Base-by-base conservation (phyloP, 164 flowering plant species). In the Sextonia rubra region DNA sequence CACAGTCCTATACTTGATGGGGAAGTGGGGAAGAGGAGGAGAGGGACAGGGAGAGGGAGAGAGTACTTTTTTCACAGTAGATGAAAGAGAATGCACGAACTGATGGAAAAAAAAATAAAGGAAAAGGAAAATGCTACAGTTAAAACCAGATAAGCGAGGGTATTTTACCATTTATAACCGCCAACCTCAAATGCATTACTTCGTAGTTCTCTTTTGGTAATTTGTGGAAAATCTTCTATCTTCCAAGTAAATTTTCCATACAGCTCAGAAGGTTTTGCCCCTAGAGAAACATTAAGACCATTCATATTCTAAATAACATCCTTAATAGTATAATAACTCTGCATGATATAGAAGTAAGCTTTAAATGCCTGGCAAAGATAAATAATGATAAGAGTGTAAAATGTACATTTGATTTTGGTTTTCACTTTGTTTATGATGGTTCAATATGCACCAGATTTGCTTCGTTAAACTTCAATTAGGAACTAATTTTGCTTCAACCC, bases 161-260 rank as follows among this genome's bases (percentile, higher is more conserved):
- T 9, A 2, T 32, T 88, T 66, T 89, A 92, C 97, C 97, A 92
- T 84, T 90, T 90, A 81, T 88, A 90, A 75, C 94, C 88, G 52
- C 97, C 97, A 83, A 88, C 90, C 80, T 89, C 94, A 83, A 92
- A 92, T 47, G 80, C 88, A 82, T 79, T 82, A 79, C 97, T 87
- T 60, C 94, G 87, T 75, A 92, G 95, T 78, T 92, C 97, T 73
- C 91, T 86, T 82, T 90, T 92, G 85, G 80, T 90, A 73, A 85
- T 85, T 71, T 87, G 89, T 48, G 95, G 85, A 73, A 89, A 90
- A 20, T 92, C 85, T 52, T 92, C 96, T 67, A 92, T 92, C 86
- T 84, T 91, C 98, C 98, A 92, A 11, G 94, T 92, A 72, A 86
- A 79, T 75, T 83, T 91, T 69, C 91, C 94, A 82, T 82, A 91